Base-by-base conservation (phyloP, 306 rosid species). In the Cucurbita maxima region DNA sequence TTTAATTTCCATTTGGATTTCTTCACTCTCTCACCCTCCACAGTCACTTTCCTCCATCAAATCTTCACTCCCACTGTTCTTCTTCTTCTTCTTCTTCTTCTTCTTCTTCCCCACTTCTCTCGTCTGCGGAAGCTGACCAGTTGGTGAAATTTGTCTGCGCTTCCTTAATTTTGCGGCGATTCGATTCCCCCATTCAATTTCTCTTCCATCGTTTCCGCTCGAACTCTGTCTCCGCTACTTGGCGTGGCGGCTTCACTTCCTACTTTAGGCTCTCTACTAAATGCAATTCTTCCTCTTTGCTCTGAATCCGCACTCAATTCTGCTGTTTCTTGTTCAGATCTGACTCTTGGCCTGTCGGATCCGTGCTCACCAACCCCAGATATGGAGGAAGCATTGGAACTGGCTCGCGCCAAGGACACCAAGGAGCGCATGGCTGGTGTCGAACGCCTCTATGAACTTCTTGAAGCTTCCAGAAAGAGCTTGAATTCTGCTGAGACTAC, bases 361-460 rank as follows among this genome's bases (percentile, higher is more conserved):
- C 90, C 79, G 61, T 51, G 34, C 34, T 71, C 8, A 14, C 41
- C 20, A 76, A 68, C 68, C 48, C 15, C 72, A 4, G 70, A 68
- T 79, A 94, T 94, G 99, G 99, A 95, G 86, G 96, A 91, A 78
- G 99, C 97, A 16, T 82, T 95, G 77, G 99, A 95, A 73, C 93
- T 95, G 36, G 89, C 96, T 37, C 92, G 99, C 40, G 96, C 99
- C 66, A 95, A 95, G 83, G 99, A 95, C 77, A 89, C 97, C 6
- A 95, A 95, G 85, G 93, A 89, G 86, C 87, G 99, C 66, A 91
- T 95, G 99, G 97, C 99, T 1, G 99, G 99, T 2, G 99, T 95
- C 36, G 99, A 95, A 83, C 94, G 93, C 7, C 96, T 95, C 63
- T 89, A 89, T 71, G 90, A 91, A 75, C 86, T 91, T 66, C 88